Evolutionary conservation across 2,329 filamentous ascomycete genomes (phyloP), one percentile per base, ranked within the genome.

Genomic region (Cladosporium sp.): DNA sequence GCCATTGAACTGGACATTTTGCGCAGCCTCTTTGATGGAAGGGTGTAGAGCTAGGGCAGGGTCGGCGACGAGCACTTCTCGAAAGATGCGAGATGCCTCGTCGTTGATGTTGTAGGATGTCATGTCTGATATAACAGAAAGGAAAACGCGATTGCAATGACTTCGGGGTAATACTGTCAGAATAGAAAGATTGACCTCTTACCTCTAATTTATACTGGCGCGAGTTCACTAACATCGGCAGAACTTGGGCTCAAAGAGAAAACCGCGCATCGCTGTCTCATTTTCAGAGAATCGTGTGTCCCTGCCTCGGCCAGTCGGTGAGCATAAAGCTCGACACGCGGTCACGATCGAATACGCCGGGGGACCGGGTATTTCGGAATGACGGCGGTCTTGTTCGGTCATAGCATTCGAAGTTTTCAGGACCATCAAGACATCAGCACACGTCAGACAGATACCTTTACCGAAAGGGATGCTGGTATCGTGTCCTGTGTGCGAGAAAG

Each of bases 11-110:
- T 23, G 40, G 23, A 37, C 52, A 28, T 28, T 58, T 55, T 49
- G 50, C 14, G 62, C 58, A 4, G 58, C 58, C 23, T 35, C 58
- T 33, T 35, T 49, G 58, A 61, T 49, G 12, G 44, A 50, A 5
- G 18, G n/a, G n/a, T 8, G 44, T 1, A 61, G 18, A 12, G 50
- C 23, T 7, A 61, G 58, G 16, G 23, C 29, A 3, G 40, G 26
- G 28, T 50, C 44, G 28, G 10, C 33, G 40, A 61, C 18, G n/a
- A 61, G 58, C 10, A 50, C 44, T 50, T 61, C 44, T 21, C 21
- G 28, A 2, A 61, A 29, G 29, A 61, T 61, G 44, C 44, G 40
- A 23, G 40, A 61, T 2, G 58, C 21, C 40, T 61, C 58, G 11
- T 61, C 44, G 40, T 49, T 23, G 28, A 61, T 31, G 28, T 49